Percentiles rank a stretch among this genome's conserved stretches.
These are phyloP conservation scores for Auricularia cornea DNA, from an alignment of 768 basidiomycete genomes.

Conservation along the genomic window DNA sequence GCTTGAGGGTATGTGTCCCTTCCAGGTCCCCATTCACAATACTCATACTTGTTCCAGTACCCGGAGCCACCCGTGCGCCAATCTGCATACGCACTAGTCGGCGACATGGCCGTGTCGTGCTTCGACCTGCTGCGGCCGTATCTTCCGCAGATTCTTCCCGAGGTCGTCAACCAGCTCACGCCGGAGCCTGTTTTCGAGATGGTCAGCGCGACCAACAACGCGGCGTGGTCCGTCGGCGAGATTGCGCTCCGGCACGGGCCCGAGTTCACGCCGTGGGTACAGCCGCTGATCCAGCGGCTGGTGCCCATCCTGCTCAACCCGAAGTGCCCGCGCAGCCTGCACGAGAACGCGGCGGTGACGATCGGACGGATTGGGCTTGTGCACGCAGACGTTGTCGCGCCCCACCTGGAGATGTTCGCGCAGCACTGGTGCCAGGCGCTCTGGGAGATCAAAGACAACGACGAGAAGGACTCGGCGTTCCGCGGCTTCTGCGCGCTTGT, in stretches of 20 bases:
- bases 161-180: constrained; percentile 82
- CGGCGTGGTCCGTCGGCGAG: constrained; percentile 99
- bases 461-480: constrained; percentile 99
- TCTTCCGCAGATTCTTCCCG: constrained; percentile 82
- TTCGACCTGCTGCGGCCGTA: constrained; percentile 78
- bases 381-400: constrained; percentile 82
- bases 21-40: neutral
- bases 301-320: constrained; percentile 90
- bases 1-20: constrained; percentile 51
- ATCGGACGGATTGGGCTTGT: constrained; percentile 94
- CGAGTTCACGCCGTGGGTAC: constrained; percentile 90
- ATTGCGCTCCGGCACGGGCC: constrained; percentile 87
- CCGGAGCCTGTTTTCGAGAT: constrained; percentile 91
- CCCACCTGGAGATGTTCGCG: constrained; percentile 82
- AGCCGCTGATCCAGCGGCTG: constrained; percentile 75
- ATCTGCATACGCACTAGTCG: constrained; percentile 95
- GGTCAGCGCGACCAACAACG: constrained; percentile 96
- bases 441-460: constrained; percentile 97
- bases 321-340: constrained; percentile 86
- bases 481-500: constrained; percentile 94
- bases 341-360: constrained; percentile 97
- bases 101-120: constrained; percentile 95
- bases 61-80: constrained; percentile 93
- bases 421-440: constrained; percentile 96
- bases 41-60: constrained; percentile 35